phyloP scores from a whole-genome alignment of 2,329 filamentous ascomycete genomes.

The Neopestalotiopsis clavispora region DNA sequence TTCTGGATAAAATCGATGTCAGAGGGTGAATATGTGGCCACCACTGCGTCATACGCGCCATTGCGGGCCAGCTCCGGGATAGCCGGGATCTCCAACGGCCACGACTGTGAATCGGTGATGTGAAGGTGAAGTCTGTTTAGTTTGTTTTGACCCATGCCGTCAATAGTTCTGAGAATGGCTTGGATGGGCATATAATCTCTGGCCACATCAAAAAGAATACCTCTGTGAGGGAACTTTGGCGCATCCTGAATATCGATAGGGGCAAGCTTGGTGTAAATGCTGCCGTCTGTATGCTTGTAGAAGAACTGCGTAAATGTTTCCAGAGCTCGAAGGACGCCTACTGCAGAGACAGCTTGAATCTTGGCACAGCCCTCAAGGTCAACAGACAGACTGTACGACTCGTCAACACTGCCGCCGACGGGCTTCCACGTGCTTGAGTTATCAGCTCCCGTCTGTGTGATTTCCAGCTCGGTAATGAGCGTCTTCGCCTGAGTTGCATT shows the following conservation, averaged over 20 bases:
- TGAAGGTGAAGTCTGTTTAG: conserved; percentile 84
- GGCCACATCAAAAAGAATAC: conserved; percentile 79
- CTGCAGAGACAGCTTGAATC: conserved; percentile 68
- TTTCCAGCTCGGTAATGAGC: conserved; percentile 63
- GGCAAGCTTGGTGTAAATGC: conserved; percentile 71
- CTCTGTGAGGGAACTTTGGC: conserved; percentile 78
- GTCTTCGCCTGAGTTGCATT: conserved; percentile 44
- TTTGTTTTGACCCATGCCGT: conserved; percentile 79
- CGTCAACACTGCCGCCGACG: conserved; percentile 68
- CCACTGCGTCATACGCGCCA: conserved; percentile 70
- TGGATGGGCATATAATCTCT: conserved; percentile 72
- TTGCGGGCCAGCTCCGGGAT: conserved; percentile 74
- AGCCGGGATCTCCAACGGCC: conserved; percentile 80
- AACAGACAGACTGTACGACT: conserved; percentile 74
- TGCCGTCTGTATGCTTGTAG: conserved; percentile 67
- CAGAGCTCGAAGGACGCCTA: conserved; percentile 74
- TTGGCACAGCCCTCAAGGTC: conserved; percentile 60
- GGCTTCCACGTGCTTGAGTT: conserved; percentile 61
- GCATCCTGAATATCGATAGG: conserved; percentile 75
- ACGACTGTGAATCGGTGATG: conserved; percentile 82
- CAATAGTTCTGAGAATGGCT: conserved; percentile 76
- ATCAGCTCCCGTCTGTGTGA: conserved; percentile 65
- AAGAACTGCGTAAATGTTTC: conserved; percentile 83
- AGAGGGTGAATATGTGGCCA: conserved; percentile 68
- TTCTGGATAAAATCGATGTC: conserved; percentile 71